Evolutionary conservation across 2,329 filamentous ascomycete species (phyloP), one percentile per base, ranked within the genome.

Genomic region (Microdochium trichocladiopsis): DNA sequence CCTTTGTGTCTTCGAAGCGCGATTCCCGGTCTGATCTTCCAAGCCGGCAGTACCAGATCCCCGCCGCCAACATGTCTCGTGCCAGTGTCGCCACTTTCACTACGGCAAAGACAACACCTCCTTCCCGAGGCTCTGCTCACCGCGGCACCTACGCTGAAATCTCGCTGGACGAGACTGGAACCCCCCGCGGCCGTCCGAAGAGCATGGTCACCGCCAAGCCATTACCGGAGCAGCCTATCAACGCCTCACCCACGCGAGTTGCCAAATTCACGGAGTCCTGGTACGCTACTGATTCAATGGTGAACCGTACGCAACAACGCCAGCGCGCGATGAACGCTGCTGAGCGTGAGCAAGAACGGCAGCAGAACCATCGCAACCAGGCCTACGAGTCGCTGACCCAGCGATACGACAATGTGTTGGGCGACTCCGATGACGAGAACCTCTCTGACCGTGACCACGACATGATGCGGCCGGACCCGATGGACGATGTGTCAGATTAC

Each of bases 1-100:
- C 80, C 3, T 68, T 77, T 48, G 71, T 71, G 23, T 79, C 76
- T 55, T 78, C 49, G 61, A 75, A 56, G 37, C 73, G 74, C 49
- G 75, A 82, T 57, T 83, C 83, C 0, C 77, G 75, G 36, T 55
- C 71, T 52, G 73, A 84, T 58, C 71, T 83, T 12, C 78, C 82
- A 10, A 75, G 74, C 56, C 72, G 79, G 47, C 77, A 82, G 57
- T 78, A 83, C 57, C 79, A 83, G 60, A 67, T 77, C 55, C 57
- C 66, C 1, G 70, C 72, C 0, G 61, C 63, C 33, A 73, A 71
- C 54, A 72, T 74, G 23, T 69, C 74, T 1, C 69, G 73, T 49
- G 72, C 71, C 58, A 67, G 63, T 43, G 47, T 58, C 14, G 75
- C 70, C 1, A 63, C 66, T 43, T 72, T 72, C 22, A 70, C 74